Percentiles rank a stretch among this genome's conserved stretches.
Evolutionary conservation across 768 basidiomycete species (phyloP).

Genomic region (Serendipita indica): DNA sequence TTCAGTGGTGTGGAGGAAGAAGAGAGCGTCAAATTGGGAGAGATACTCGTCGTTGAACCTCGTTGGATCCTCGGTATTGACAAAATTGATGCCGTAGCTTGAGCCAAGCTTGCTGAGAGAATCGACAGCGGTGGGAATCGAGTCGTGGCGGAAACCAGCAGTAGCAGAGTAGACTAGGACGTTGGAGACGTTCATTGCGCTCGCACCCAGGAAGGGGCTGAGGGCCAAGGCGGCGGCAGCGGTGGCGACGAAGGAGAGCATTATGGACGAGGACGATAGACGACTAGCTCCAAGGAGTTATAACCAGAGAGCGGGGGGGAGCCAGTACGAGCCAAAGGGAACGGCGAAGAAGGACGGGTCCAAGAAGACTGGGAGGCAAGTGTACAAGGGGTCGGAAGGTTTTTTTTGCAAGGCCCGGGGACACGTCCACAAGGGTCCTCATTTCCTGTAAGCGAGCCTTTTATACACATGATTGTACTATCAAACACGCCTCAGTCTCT

Average conservation of each 20-base stretch:
- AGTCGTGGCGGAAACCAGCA: conserved; percentile 51
- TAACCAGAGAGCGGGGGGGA: not conserved
- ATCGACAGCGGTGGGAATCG: conserved; percentile 54
- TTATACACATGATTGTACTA: too few relatives aligned
- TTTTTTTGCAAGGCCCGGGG: too few relatives aligned
- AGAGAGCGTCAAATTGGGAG: conserved; percentile 42
- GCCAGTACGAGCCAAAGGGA: not conserved
- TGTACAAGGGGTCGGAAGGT: too few relatives aligned
- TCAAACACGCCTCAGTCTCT: too few relatives aligned
- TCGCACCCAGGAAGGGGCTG: not conserved
- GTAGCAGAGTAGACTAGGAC: conserved; percentile 52
- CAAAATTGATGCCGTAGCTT: conserved; percentile 39
- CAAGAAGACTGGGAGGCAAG: not conserved
- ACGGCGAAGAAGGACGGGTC: not conserved
- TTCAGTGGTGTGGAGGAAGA: conserved; percentile 57
- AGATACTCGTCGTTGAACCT: conserved; percentile 44
- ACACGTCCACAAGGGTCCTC: too few relatives aligned
- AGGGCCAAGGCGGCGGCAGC: not conserved
- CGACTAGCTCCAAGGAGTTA: not conserved
- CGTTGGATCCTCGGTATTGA: conserved; percentile 45
- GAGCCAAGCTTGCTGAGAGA: conserved; percentile 33
- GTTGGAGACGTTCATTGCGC: conserved; percentile 8
- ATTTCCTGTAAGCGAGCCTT: too few relatives aligned
- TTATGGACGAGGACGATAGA: conserved; percentile 1
- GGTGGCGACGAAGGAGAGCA: conserved; percentile 1